These are phyloP conservation scores for Mrakia blollopis DNA, from an alignment of 768 basidiomycete species.

Conservation along the genomic window DNA sequence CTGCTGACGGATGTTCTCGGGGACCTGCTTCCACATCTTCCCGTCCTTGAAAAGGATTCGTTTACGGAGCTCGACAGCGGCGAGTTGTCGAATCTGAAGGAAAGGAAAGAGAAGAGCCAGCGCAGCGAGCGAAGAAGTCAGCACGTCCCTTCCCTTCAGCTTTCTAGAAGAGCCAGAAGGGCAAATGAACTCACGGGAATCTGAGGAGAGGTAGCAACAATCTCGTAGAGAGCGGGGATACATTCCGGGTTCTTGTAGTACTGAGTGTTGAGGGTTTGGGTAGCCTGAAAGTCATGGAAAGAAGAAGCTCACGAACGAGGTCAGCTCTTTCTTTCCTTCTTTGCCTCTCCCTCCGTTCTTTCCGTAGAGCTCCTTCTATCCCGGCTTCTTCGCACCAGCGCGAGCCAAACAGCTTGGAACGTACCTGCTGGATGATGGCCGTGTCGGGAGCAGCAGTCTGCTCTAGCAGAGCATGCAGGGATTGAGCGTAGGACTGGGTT, in stretches of 20 bases:
- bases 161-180: not conserved
- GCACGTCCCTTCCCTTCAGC: not conserved
- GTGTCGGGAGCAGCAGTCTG: constrained; percentile 88
- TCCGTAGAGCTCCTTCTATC: not conserved
- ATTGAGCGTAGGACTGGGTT: constrained; percentile 47
- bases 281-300: constrained; percentile 57
- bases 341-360: constrained; percentile 11
- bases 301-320: constrained; percentile 25
- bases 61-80: constrained; percentile 94
- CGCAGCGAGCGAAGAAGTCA: constrained; percentile 2
- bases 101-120: not conserved
- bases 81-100: constrained; percentile 83
- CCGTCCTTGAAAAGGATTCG: constrained; percentile 75
- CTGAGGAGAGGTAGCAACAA: constrained; percentile 80
- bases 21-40: constrained; percentile 70
- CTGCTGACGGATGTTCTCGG: constrained; percentile 63
- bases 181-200: constrained; percentile 58
- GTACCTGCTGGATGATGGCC: constrained; percentile 75
- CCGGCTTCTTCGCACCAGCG: not conserved
- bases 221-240: constrained; percentile 82
- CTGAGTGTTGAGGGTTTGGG: constrained; percentile 79
- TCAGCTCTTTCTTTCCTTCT: constrained; percentile 31
- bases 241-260: constrained; percentile 88
- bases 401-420: constrained; percentile 40
- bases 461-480: constrained; percentile 75